phyloP scores from a whole-genome alignment of 768 basidiomycete genomes.

The Vararia minispora region DNA sequence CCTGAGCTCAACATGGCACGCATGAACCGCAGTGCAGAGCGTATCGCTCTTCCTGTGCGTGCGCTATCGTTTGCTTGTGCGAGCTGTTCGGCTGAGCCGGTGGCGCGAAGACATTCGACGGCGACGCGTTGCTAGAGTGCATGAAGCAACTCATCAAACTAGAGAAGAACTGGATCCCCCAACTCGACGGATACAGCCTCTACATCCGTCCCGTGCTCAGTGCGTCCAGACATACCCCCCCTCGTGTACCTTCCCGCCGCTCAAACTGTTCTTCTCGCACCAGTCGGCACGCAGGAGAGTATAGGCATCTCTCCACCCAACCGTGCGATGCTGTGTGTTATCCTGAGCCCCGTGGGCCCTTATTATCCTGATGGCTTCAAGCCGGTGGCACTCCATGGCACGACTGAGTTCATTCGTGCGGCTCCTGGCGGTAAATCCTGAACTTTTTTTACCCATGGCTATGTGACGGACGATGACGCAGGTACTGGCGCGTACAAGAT shows the following conservation, averaged over 20 bases:
- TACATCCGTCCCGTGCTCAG: slow-evolving; percentile 37
- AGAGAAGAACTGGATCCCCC: slow-evolving; percentile 41
- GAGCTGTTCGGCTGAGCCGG: background rate
- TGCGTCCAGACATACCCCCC: too few species aligned
- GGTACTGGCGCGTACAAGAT: slow-evolving; percentile 48
- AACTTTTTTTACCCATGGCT: background rate
- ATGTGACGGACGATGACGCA: background rate
- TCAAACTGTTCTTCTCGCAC: background rate
- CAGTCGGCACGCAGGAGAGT: slow-evolving; percentile 35
- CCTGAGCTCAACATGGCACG: slow-evolving; percentile 45
- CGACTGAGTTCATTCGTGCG: slow-evolving; percentile 75
- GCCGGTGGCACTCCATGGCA: slow-evolving; percentile 47
- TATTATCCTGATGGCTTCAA: slow-evolving; percentile 41
- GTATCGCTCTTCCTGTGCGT: slow-evolving; percentile 25
- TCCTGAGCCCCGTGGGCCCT: slow-evolving; percentile 34
- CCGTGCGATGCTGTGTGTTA: slow-evolving; percentile 38
- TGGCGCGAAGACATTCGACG: slow-evolving; percentile 28
- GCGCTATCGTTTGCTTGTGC: background rate
- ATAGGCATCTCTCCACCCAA: slow-evolving; percentile 38
- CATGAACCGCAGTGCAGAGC: slow-evolving; percentile 34
- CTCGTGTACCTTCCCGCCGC: background rate
- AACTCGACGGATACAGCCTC: slow-evolving; percentile 34
- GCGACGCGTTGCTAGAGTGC: slow-evolving; percentile 27
- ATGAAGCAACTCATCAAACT: slow-evolving; percentile 36
- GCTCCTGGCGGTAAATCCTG: slow-evolving; percentile 63